phyloP scores from a whole-genome alignment of 2,329 filamentous ascomycete species.

The Chaetomium strumarium region DNA sequence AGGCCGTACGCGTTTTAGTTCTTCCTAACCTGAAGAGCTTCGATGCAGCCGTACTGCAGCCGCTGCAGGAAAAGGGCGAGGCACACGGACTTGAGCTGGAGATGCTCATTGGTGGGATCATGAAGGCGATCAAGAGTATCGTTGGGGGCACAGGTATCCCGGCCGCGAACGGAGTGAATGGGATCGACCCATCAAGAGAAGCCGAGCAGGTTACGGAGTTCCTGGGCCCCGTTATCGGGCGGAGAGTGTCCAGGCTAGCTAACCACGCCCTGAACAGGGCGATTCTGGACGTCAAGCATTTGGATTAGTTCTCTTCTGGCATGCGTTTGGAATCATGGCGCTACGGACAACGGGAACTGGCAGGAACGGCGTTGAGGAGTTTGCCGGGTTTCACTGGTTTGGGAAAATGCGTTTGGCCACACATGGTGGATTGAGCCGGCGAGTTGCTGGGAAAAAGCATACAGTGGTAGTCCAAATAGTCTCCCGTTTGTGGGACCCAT shows the following conservation, averaged over 20 bases:
- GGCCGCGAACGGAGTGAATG: conserved; percentile 38
- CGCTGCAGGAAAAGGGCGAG: conserved; percentile 47
- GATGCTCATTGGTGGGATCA: conserved; percentile 50
- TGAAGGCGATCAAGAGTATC: conserved; percentile 47
- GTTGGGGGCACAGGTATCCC: conserved; percentile 13
- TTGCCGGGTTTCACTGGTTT: conserved; percentile 2
- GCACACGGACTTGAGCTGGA: conserved; percentile 43
- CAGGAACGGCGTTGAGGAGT: conserved; percentile 19
- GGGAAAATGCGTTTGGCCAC: neutral
- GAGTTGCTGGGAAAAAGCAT: neutral
- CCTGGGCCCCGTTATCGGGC: conserved; percentile 49
- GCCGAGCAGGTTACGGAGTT: conserved; percentile 46
- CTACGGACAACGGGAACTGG: neutral
- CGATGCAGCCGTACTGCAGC: conserved; percentile 47
- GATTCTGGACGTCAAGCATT: conserved; percentile 49
- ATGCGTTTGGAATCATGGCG: neutral
- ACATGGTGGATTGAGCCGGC: neutral
- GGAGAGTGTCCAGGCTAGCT: conserved; percentile 40
- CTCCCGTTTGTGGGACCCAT: neutral
- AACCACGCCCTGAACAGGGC: conserved; percentile 44
- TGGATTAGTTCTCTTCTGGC: conserved; percentile 35
- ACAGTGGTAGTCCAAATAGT: neutral
- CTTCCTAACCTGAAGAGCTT: conserved; percentile 51
- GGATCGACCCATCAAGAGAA: conserved; percentile 34
- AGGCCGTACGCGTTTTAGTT: conserved; percentile 51